phyloP scores from a whole-genome alignment of 1,139 yeast species.

The Saccharomyces hybrid region DNA sequence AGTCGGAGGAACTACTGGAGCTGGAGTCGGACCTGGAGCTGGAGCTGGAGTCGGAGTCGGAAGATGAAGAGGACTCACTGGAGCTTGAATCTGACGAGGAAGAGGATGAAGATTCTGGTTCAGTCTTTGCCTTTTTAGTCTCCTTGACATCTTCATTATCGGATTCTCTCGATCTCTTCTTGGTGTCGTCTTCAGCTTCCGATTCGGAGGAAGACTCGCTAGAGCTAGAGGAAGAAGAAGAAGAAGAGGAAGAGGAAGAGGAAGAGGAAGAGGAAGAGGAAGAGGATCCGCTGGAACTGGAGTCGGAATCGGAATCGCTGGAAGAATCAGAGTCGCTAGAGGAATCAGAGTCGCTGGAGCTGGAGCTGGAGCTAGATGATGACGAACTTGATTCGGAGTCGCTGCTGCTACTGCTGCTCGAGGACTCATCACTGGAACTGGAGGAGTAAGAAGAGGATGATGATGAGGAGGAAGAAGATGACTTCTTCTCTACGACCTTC shows the following conservation, averaged over 20 bases:
- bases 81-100: conserved; percentile 11
- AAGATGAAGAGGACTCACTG: conserved; percentile 12
- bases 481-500: conserved; percentile 15
- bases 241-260: conserved; percentile 24
- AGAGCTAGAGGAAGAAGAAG: conserved; percentile 10
- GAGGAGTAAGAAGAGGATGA: conserved; percentile 10
- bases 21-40: conserved; percentile 8
- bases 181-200: conserved; percentile 8
- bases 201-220: conserved; percentile 8
- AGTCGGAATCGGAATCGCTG: not conserved
- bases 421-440: conserved; percentile 7
- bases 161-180: conserved; percentile 2
- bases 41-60: conserved; percentile 21
- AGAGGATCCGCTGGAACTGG: not conserved
- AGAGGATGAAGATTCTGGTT: conserved; percentile 14
- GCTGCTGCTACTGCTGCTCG: conserved; percentile 7
- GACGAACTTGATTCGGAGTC: conserved; percentile 10
- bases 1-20: conserved; percentile 7
- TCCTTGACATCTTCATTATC: not conserved
- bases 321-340: conserved; percentile 10
- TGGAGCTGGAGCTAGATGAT: conserved; percentile 11
- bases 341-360: too few relatives aligned
- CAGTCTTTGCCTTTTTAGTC: conserved; percentile 4
- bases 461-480: conserved; percentile 4
- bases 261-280: conserved; percentile 17